Evolutionary conservation across 2,329 filamentous ascomycete genomes (phyloP), one percentile per base, ranked within the genome.

Genomic region (Teratosphaeria gauchensis): DNA sequence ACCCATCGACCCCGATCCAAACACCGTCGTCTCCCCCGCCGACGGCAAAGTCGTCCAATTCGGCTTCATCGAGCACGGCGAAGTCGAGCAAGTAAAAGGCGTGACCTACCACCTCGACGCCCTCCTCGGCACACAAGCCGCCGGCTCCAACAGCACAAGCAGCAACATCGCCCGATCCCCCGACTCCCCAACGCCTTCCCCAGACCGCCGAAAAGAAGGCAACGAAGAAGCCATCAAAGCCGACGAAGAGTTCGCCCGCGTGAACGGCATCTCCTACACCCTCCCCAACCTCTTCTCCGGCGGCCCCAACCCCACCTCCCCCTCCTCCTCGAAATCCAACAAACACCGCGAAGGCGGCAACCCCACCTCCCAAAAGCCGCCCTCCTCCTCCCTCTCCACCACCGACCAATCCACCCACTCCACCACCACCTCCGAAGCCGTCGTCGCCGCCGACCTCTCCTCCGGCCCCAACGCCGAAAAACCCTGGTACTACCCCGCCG

Each of bases 1-100:
- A 30, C 92, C 92, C 1, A 80, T 99, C 14, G 90, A 97, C 69
- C 84, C 89, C 1, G 85, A 92, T 65, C 82, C 84, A 1, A 87
- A 89, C 68, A 88, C 90, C 9, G 77, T 99, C 4, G 77, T 97
- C 7, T 94, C 90, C 0, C 95, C 94, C 0, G 85, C 94, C 4
- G 94, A 99, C 72, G 94, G 94, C 53, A 88, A 88, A 63, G 82
- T 99, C 53, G 82, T 99, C 30, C 92, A 97, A 68, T 96, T 91
- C 66, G 94, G 94, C 11, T 86, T 85, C 66, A 96, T 99, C 59
- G 88, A 95, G 68, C 85, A 92, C 68, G 92, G 92, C 54, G 90
- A 96, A 69, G 95, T 99, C 51, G 94, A 99, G 73, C 94, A 99
- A 76, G 92, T 99, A 63, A 99, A 99, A 76, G 94, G 94, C 61